phyloP scores from a whole-genome alignment of 169 alveolate genomes.

The Prorocentrum cordatum region DNA sequence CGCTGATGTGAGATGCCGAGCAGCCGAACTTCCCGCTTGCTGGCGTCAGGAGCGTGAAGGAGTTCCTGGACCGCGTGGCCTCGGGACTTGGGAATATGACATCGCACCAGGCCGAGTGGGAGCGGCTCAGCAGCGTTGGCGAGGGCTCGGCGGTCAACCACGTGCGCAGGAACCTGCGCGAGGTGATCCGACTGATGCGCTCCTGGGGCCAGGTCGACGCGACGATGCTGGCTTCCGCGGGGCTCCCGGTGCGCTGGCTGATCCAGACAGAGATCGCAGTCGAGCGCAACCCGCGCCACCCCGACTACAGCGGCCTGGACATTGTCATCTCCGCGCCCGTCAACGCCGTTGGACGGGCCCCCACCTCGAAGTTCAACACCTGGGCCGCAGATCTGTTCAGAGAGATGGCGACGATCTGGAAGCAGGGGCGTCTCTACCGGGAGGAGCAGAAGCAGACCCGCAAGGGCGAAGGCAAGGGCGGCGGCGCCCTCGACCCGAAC shows the following conservation, averaged over 20 bases:
- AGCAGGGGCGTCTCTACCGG: too few relatives aligned
- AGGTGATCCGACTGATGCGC: neutral
- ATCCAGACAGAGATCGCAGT: slow-evolving; percentile 23
- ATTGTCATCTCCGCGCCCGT: neutral
- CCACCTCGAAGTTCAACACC: neutral
- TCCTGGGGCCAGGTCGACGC: neutral
- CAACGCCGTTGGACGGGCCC: neutral
- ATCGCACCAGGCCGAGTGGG: too few relatives aligned
- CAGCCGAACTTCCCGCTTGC: neutral
- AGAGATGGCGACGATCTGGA: too few relatives aligned
- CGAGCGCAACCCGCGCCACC: too few relatives aligned
- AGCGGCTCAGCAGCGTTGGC: too few relatives aligned
- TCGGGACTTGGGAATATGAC: too few relatives aligned
- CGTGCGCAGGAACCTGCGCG: too few relatives aligned
- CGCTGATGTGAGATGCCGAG: neutral
- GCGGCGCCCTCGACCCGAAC: neutral
- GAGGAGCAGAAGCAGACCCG: neutral
- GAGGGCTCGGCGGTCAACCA: too few relatives aligned
- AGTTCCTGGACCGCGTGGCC: neutral
- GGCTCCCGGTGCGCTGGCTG: neutral
- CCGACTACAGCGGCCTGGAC: too few relatives aligned
- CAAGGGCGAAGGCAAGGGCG: neutral
- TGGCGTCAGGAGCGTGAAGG: neutral
- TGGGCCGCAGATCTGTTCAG: too few relatives aligned
- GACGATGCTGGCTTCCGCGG: neutral